A percentile compares a stretch with the other conserved stretches of the same genome.
Evolutionary conservation across 495 filamentous ascomycete species (phyloP).

Genomic region (Alectoria sarmentosa): DNA sequence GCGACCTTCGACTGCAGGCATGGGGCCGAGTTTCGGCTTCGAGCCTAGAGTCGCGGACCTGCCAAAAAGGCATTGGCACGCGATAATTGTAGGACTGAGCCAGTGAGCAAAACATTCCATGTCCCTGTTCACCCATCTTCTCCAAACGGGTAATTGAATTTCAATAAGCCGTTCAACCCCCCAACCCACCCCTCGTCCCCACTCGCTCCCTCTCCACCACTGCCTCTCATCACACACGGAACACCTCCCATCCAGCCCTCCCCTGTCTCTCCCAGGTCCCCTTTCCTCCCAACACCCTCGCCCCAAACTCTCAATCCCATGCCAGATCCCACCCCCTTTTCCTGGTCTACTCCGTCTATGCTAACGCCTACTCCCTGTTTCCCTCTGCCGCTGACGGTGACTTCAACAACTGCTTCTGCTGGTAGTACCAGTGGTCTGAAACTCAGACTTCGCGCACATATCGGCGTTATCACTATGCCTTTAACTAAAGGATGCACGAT

Average conservation of each 20-base stretch:
- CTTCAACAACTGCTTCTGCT: constrained; percentile 71
- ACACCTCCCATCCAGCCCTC: constrained; percentile 51
- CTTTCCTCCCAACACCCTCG: constrained; percentile 62
- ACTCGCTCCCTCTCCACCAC: constrained; percentile 39
- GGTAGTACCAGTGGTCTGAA: constrained; percentile 90
- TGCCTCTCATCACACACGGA: constrained; percentile 50
- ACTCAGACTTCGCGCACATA: constrained; percentile 84
- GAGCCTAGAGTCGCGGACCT: not conserved
- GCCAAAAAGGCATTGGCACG: not conserved
- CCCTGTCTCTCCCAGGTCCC: constrained; percentile 78
- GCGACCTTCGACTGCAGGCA: too few species aligned
- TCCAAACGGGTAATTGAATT: constrained; percentile 97
- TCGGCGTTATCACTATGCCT: constrained; percentile 81
- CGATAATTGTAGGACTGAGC: not conserved
- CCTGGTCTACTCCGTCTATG: constrained; percentile 68
- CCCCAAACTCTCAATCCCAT: constrained; percentile 76
- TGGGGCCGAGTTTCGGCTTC: too few species aligned
- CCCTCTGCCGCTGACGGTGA: constrained; percentile 69
- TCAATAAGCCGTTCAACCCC: constrained; percentile 85
- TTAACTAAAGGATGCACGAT: constrained; percentile 92
- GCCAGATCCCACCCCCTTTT: constrained; percentile 49
- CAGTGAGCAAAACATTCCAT: not conserved
- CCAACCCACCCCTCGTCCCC: constrained; percentile 90
- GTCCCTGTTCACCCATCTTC: constrained; percentile 44
- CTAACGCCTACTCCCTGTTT: constrained; percentile 61